Conservation (phyloP, 2,329 filamentous ascomycete genomes). For the Neoascochyta sp. region DNA sequence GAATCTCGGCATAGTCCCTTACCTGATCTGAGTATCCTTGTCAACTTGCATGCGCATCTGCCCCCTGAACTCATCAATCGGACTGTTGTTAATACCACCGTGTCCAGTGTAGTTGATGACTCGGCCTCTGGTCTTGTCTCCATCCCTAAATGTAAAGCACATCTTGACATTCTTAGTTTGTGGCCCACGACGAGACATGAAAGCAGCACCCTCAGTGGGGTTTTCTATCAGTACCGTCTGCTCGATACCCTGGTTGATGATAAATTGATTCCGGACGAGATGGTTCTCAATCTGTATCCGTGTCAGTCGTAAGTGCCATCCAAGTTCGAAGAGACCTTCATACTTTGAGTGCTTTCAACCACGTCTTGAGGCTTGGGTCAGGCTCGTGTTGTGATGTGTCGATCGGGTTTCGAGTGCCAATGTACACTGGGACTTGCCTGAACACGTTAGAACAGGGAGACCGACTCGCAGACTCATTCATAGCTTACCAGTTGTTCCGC, state of each 20-base stretch:
- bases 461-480: not conserved
- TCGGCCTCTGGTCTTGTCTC: conserved; percentile 59
- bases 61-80: conserved; percentile 52
- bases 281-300: conserved; percentile 66
- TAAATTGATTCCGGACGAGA: conserved; percentile 71
- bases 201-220: conserved; percentile 61
- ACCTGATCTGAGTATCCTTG: conserved; percentile 62
- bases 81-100: conserved; percentile 50
- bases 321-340: conserved; percentile 1
- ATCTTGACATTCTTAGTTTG: conserved; percentile 64
- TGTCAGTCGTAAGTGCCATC: conserved; percentile 2
- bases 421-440: conserved; percentile 57
- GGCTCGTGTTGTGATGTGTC: conserved; percentile 70
- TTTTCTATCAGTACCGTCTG: conserved; percentile 75
- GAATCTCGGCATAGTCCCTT: conserved; percentile 7
- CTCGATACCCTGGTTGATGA: conserved; percentile 80
- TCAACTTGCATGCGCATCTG: conserved; percentile 77
- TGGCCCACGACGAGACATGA: conserved; percentile 59
- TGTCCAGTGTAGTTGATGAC: conserved; percentile 37
- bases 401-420: conserved; percentile 56
- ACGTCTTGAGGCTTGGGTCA: conserved; percentile 67
- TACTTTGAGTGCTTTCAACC: conserved; percentile 69
- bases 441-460: conserved; percentile 8
- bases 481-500: conserved; percentile 48
- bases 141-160: conserved; percentile 66